phyloP scores from a whole-genome alignment of 805 yeast species.

The Yarrowia deformans region DNA sequence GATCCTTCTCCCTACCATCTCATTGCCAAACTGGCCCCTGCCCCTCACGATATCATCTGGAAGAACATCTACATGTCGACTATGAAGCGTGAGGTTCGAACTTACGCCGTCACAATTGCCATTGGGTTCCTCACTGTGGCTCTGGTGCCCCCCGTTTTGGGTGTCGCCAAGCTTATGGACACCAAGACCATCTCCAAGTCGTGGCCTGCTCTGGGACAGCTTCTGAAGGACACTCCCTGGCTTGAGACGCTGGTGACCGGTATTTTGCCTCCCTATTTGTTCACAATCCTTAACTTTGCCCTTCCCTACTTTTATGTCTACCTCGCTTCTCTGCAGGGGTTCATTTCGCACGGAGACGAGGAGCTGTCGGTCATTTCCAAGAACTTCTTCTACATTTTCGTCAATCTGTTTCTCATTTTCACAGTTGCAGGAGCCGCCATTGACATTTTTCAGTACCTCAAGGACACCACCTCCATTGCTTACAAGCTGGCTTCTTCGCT shows the following conservation, averaged over 20 bases:
- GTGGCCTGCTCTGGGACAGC: conserved; percentile 81
- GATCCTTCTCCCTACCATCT: conserved; percentile 88
- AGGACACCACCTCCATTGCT: conserved; percentile 90
- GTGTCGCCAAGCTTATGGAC: conserved; percentile 81
- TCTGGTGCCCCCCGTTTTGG: conserved; percentile 82
- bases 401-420: conserved; percentile 90
- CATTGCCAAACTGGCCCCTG: conserved; percentile 87
- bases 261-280: conserved; percentile 86
- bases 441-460: conserved; percentile 75
- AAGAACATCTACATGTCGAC: conserved; percentile 83
- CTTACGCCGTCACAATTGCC: conserved; percentile 67
- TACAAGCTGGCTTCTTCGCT: conserved; percentile 83
- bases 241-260: conserved; percentile 84
- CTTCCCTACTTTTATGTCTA: conserved; percentile 88
- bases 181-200: conserved; percentile 76
- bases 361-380: conserved; percentile 89
- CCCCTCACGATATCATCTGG: conserved; percentile 96
- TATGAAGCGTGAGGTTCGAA: conserved; percentile 69
- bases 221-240: conserved; percentile 70
- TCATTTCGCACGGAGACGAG: conserved; percentile 89
- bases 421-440: conserved; percentile 94
- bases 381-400: conserved; percentile 93
- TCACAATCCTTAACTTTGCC: conserved; percentile 79
- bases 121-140: conserved; percentile 75
- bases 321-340: conserved; percentile 85